phyloP scores from a whole-genome alignment of 1,284 basidiomycete species.

The Cronartium quercuum region DNA sequence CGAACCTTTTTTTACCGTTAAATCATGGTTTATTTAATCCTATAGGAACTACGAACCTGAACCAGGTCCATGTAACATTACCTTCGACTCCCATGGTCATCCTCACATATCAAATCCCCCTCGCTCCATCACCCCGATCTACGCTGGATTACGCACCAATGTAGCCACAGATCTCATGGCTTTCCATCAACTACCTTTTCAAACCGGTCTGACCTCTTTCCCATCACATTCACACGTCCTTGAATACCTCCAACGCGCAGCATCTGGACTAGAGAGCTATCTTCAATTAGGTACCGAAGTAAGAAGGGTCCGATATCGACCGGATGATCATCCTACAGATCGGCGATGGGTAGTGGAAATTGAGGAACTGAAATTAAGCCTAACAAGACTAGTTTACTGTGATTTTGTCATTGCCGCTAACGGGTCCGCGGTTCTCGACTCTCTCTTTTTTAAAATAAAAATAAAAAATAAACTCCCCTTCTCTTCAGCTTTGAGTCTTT shows the following conservation, averaged over 20 bases:
- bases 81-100: constrained; percentile 40
- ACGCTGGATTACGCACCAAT: constrained; percentile 48
- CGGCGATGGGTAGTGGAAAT: not conserved
- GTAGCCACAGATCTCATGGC: constrained; percentile 47
- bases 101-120: constrained; percentile 17
- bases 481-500: not conserved
- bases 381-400: not conserved
- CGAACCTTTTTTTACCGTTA: too few relatives aligned
- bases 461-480: too few relatives aligned
- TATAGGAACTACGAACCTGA: constrained; percentile 43
- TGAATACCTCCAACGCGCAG: constrained; percentile 41
- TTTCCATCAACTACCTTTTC: constrained; percentile 44
- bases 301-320: constrained; percentile 11
- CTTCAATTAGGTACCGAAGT: constrained; percentile 42
- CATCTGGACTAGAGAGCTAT: not conserved
- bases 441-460: not conserved
- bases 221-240: constrained; percentile 43
- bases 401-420: constrained; percentile 27
- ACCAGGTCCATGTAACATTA: constrained; percentile 42
- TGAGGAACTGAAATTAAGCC: not conserved
- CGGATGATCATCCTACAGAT: not conserved
- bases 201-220: constrained; percentile 38
- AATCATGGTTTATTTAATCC: not conserved
- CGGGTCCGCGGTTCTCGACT: not conserved
- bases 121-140: constrained; percentile 44